Conservation (phyloP, 2,329 filamentous ascomycete genomes). For the Diaporthe citri region DNA sequence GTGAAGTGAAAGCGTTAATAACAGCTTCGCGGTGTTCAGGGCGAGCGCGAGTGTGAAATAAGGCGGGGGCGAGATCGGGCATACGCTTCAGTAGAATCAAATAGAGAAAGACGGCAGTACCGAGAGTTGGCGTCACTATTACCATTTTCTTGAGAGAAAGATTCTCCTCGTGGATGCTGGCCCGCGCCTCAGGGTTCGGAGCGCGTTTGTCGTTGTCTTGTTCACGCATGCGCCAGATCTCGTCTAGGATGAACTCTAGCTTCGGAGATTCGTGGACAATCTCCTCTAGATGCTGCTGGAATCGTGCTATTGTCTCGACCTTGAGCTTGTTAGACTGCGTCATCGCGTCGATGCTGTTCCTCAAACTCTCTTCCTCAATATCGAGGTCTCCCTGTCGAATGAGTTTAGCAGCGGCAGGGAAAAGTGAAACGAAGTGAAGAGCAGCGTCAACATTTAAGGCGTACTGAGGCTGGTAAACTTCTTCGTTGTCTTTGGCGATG, state of each 20-base stretch:
- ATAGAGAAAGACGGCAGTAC: not conserved
- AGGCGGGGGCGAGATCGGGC: not conserved
- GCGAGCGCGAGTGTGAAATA: not conserved
- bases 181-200: not conserved
- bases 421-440: constrained; percentile 7
- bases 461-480: not conserved
- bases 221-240: not conserved
- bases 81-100: not conserved
- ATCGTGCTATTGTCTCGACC: not conserved
- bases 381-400: not conserved
- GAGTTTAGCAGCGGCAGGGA: not conserved
- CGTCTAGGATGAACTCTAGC: not conserved
- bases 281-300: not conserved
- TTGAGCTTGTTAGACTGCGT: not conserved
- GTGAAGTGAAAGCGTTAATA: not conserved
- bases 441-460: not conserved
- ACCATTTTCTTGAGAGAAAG: constrained; percentile 10
- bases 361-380: not conserved
- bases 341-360: not conserved
- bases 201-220: not conserved
- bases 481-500: fast-evolving
- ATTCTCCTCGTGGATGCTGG: not conserved
- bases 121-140: not conserved
- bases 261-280: not conserved
- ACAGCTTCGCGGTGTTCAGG: not conserved